Evolutionary conservation across 139 green algal genomes (phyloP), one percentile per base, ranked within the genome.

Genomic region (Picochlorum sp.): DNA sequence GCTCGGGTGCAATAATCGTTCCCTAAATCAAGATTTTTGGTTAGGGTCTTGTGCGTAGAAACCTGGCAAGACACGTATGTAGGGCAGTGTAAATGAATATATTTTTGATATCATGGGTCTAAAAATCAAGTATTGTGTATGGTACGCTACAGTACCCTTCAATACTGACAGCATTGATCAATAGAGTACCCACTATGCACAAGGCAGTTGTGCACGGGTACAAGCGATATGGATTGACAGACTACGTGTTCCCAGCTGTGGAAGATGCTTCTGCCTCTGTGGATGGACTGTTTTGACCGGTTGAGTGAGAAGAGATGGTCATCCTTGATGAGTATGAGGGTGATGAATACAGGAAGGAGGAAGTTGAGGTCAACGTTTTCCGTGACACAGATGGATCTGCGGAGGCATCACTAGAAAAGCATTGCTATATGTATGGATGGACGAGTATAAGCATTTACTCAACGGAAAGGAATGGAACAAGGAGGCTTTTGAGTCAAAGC

Each of bases 261-360:
- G 14, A 62, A 28, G 26, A 45, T 14, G 13, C 56, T 24, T 30
- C 51, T 34, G 13, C 51, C 26, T 32, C 15, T 44, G 60, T 69
- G 13, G 28, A 50, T 21, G 55, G 44, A 5, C n/a, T 64, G 8
- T 20, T 67, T 56, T 91, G 13, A 57, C 76, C 24, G 80, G 83
- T 60, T 92, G 6, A 76, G 38, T 7, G 49, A 67, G 49, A 73
- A 24, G 85, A 92, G 49, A 59, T 92, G 21, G 20, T 80, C 4
- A 66, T 90, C 11, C 62, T 90, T 10, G 84, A 88, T 37, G 83
- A 83, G 24, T 92, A 88, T 61, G 86, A 92, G 44, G 70, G 67
- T 4, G 79, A 87, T 5, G 86, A 92, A 45, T 92, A 92, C 57
- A 83, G 79, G 57, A 75, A 84, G 16, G 28, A 56, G 2, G 38